phyloP scores from a whole-genome alignment of 1,284 basidiomycete species.

The Microbotryomycetes sp. region DNA sequence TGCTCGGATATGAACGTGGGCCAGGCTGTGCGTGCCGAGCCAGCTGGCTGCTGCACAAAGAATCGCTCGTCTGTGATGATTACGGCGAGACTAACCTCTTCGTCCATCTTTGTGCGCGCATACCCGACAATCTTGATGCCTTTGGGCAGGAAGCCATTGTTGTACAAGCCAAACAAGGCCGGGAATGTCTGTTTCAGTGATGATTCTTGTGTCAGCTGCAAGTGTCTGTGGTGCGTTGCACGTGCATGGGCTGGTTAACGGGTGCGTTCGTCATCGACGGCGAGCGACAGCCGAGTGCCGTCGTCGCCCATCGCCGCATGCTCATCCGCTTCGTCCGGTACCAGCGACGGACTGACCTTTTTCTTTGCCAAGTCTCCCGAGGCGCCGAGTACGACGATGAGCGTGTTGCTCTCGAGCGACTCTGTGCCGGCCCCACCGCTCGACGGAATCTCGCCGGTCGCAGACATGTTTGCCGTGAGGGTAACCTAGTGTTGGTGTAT shows the following conservation, averaged over 20 bases:
- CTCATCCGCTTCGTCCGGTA: background rate
- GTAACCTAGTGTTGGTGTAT: background rate
- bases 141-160: slow-evolving; percentile 67
- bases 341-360: slow-evolving; percentile 58
- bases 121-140: slow-evolving; percentile 87
- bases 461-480: background rate
- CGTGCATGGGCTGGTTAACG: slow-evolving; percentile 1
- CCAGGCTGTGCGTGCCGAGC: too few species aligned
- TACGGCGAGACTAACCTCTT: slow-evolving; percentile 39
- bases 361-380: slow-evolving; percentile 99
- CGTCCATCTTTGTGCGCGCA: slow-evolving; percentile 89
- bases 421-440: slow-evolving; percentile 3
- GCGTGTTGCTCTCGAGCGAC: slow-evolving; percentile 68
- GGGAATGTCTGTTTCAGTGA: slow-evolving; percentile 66
- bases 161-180: slow-evolving; percentile 81
- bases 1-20: too few species aligned
- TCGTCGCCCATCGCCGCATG: background rate
- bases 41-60: too few species aligned
- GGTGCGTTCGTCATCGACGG: slow-evolving; percentile 1
- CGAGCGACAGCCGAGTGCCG: slow-evolving; percentile 1
- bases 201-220: too few species aligned
- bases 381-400: slow-evolving; percentile 89
- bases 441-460: slow-evolving; percentile 16
- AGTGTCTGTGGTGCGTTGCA: too few species aligned
- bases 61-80: too few species aligned